phyloP scores from a whole-genome alignment of 768 basidiomycete species.

The Infundibulicybe gibba region DNA sequence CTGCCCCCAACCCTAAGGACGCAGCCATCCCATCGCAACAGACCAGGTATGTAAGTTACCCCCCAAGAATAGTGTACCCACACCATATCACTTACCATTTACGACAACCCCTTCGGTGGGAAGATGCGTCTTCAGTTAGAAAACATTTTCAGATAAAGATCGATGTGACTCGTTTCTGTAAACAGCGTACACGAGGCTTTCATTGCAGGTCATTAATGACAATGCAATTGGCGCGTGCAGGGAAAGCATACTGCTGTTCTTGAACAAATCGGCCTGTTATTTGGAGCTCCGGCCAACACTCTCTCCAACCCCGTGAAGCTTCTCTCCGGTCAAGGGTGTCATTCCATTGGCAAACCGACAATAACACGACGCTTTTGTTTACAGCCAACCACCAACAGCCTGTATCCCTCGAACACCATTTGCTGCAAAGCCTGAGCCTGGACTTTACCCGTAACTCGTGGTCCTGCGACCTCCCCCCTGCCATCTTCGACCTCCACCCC shows the following conservation, averaged over 20 bases:
- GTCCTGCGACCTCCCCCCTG: slow-evolving; percentile 20
- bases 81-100: too few relatives aligned
- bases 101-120: background rate
- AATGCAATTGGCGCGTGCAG: slow-evolving; percentile 31
- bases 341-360: slow-evolving; percentile 27
- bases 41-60: slow-evolving; percentile 4
- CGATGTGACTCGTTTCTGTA: slow-evolving; percentile 17
- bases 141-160: slow-evolving; percentile 10
- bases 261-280: slow-evolving; percentile 11
- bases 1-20: slow-evolving; percentile 11
- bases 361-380: slow-evolving; percentile 34
- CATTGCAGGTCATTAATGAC: slow-evolving; percentile 22
- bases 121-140: slow-evolving; percentile 4
- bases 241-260: slow-evolving; percentile 24
- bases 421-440: slow-evolving; percentile 12
- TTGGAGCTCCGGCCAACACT: slow-evolving; percentile 19
- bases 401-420: slow-evolving; percentile 17
- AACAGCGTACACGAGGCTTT: slow-evolving; percentile 35
- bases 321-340: slow-evolving; percentile 10
- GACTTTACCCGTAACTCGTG: slow-evolving; percentile 27
- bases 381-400: slow-evolving; percentile 13
- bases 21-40: slow-evolving; percentile 6
- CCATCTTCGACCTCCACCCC: slow-evolving; percentile 26
- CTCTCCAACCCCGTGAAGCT: slow-evolving; percentile 24
- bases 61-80: background rate